Evolutionary conservation across 345 rosid genomes (phyloP).

Genomic region (Sonneratia alba): DNA sequence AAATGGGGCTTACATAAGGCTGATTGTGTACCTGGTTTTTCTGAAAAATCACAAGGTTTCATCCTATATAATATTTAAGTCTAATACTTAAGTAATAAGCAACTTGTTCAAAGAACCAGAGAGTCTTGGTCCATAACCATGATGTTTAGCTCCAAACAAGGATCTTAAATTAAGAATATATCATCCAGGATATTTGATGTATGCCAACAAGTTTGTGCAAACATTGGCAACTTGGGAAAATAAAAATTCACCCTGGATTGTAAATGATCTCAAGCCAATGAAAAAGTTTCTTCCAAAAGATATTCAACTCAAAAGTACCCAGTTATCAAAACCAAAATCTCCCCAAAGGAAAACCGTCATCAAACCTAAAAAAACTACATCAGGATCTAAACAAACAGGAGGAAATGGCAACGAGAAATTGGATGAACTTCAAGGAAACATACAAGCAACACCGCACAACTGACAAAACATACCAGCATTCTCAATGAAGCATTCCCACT

Average conservation of each 20-base stretch:
- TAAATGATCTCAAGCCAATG: neutral
- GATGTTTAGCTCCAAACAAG: no score
- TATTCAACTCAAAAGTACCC: neutral
- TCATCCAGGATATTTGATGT: no score
- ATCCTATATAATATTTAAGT: no score
- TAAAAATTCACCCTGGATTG: no score
- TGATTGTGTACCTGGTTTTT: no score
- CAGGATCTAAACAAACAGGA: neutral
- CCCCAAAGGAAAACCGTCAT: neutral
- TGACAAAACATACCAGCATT: conserved; percentile 53
- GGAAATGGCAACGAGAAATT: neutral
- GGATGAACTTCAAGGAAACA: neutral
- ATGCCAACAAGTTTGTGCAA: no score
- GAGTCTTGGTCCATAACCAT: no score
- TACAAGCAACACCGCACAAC: neutral
- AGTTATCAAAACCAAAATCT: neutral
- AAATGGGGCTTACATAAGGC: neutral
- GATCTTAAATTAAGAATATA: no score
- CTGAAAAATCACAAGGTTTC: no score
- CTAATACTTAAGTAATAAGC: no score
- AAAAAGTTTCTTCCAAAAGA: neutral
- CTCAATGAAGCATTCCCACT: conserved; percentile 76
- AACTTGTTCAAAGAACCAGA: no score
- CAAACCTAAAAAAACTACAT: neutral
- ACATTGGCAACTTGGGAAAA: neutral